Conservation (phyloP, 352 stramenopile genomes). For the Phytophthora multivora region DNA sequence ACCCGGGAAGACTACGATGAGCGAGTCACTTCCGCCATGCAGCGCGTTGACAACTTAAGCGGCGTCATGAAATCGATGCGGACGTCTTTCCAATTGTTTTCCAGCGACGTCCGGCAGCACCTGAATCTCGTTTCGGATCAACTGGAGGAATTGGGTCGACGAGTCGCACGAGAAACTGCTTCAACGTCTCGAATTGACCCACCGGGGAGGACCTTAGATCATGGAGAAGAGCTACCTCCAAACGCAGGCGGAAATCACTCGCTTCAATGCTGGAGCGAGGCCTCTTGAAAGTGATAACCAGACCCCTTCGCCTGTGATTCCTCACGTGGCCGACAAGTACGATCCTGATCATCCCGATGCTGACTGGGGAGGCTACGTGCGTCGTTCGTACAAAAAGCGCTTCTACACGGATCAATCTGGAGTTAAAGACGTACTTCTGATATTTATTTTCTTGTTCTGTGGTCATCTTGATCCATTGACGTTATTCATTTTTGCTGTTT, state of each 20-base stretch:
- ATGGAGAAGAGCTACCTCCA: constrained; percentile 59
- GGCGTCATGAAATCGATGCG: constrained; percentile 51
- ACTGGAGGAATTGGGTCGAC: constrained; percentile 45
- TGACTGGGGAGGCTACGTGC: constrained; percentile 74
- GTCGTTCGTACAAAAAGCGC: constrained; percentile 73
- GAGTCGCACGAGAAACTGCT: constrained; percentile 32
- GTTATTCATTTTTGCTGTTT: background rate
- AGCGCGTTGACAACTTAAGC: constrained; percentile 45
- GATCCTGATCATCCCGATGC: constrained; percentile 75
- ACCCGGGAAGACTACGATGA: constrained; percentile 42
- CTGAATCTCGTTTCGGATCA: constrained; percentile 55
- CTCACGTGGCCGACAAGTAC: constrained; percentile 69
- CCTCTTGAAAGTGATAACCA: constrained; percentile 16
- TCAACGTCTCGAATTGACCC: constrained; percentile 6
- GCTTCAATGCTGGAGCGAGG: constrained; percentile 32
- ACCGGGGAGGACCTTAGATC: background rate
- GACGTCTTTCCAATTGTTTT: constrained; percentile 65
- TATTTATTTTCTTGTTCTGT: too few species aligned
- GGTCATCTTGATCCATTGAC: background rate
- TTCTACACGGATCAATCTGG: constrained; percentile 46
- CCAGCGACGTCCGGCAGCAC: constrained; percentile 51
- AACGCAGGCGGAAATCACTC: constrained; percentile 39
- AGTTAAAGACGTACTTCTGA: constrained; percentile 41
- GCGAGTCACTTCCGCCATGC: constrained; percentile 34
- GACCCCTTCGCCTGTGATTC: constrained; percentile 30